These are phyloP conservation scores for Botrytis sinoallii DNA, from an alignment of 2,329 filamentous ascomycete species.

Conservation along the genomic window DNA sequence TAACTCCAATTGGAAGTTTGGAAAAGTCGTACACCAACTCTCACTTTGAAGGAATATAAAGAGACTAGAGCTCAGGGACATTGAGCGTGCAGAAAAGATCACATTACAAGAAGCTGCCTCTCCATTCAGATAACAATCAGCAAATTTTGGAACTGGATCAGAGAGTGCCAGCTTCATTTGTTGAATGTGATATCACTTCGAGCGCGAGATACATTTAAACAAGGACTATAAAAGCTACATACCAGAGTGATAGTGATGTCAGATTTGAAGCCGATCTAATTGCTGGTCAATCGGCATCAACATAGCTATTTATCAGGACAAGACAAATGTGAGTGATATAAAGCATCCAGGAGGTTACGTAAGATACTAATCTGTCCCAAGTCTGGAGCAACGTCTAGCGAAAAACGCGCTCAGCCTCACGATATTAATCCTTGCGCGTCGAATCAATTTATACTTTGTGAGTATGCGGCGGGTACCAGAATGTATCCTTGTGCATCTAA, in stretches of 20 bases:
- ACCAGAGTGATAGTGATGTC: slow-evolving; percentile 33
- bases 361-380: background rate
- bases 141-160: slow-evolving; percentile 32
- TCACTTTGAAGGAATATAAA: slow-evolving; percentile 33
- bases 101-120: slow-evolving; percentile 31
- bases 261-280: slow-evolving; percentile 32
- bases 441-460: background rate
- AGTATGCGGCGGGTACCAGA: background rate
- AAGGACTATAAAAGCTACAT: slow-evolving; percentile 35
- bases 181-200: slow-evolving; percentile 7
- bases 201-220: slow-evolving; percentile 26
- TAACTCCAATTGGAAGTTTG: slow-evolving; percentile 25
- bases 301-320: slow-evolving; percentile 35
- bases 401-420: background rate
- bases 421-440: too few relatives aligned
- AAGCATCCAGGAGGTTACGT: background rate
- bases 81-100: slow-evolving; percentile 25
- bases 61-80: slow-evolving; percentile 30
- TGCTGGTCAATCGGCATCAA: slow-evolving; percentile 31
- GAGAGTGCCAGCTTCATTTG: slow-evolving; percentile 34
- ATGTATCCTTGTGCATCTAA: too few relatives aligned
- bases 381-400: slow-evolving; percentile 12
- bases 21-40: slow-evolving; percentile 26
- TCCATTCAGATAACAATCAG: slow-evolving; percentile 34
- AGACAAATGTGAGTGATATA: slow-evolving; percentile 26